phyloP scores from a whole-genome alignment of 257 asterid species.

The Penstemon davidsonii region DNA sequence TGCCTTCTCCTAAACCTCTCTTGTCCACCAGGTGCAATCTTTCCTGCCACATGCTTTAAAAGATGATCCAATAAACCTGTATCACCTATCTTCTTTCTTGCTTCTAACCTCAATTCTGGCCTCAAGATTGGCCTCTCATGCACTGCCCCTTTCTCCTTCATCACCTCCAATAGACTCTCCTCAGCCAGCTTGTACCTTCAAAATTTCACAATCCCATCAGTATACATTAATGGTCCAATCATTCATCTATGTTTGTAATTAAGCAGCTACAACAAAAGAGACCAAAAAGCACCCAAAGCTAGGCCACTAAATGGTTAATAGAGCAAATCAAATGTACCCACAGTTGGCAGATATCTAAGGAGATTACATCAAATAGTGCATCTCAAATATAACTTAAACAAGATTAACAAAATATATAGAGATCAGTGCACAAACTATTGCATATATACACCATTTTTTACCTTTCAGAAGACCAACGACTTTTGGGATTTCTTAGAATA shows the following conservation, averaged over 20 bases:
- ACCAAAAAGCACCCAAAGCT: no score
- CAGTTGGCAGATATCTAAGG: no score
- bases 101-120: constrained; percentile 86
- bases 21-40: constrained; percentile 74
- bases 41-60: constrained; percentile 94
- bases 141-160: constrained; percentile 73
- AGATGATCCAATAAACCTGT: constrained; percentile 92
- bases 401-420: background rate
- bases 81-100: constrained; percentile 88
- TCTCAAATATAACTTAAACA: background rate
- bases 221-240: no score
- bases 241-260: no score
- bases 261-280: no score
- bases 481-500: constrained; percentile 66
- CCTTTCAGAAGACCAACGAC: constrained; percentile 96
- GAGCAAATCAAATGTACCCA: background rate
- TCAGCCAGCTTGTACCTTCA: constrained; percentile 85
- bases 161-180: constrained; percentile 70
- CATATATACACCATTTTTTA: constrained; percentile 22
- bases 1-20: constrained; percentile 81
- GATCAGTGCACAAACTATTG: background rate
- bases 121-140: constrained; percentile 68
- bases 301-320: background rate
- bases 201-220: background rate
- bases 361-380: no score